Base-by-base conservation (phyloP, 176 grass and related monocot species). In the Bonia amplexicaulis region DNA sequence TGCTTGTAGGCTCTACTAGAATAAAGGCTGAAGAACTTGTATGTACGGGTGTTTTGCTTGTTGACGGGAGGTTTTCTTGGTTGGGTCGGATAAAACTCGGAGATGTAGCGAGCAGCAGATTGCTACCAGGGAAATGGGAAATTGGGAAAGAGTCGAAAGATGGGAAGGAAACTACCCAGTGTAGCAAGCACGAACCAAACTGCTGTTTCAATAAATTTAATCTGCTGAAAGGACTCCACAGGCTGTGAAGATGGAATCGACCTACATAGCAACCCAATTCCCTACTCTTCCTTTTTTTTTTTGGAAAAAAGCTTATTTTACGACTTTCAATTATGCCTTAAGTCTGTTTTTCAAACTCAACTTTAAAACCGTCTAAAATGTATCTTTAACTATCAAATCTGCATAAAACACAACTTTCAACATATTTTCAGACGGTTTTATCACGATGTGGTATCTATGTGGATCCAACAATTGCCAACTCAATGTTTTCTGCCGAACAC, bases 231-330 rank as follows among this genome's bases (percentile, higher is more conserved):
- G 27, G 69, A 84, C 85, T 87, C 76, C 89, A 64, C 81, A 8
- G 45, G 9, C 31, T 80, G 47, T 76, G 89, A 87, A 87, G 89
- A 69, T 61, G 89, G 85, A 80, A 87, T 87, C 85, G 35, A 9
- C 31, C 70, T 82, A 71, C 26, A 66, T n/a, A 79, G 31, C 49
- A 76, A 70, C 65, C 60, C 64, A 72, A 29, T 70, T 59, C 77
- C 72, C 83, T 79, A 81, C 23, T 33, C 31, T 29, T 1, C 3
- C 31, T 33, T 33, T 33, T 33, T 33, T 33, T 2, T 3, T n/a
- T n/a, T n/a, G n/a, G 2, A 3, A 33, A 33, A 33, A 33, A 33
- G 0, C 0, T 3, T 33, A 33, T 3, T 33, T 33, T 33, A 33
- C 31, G 0, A 33, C 2, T 2, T 33, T 33, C 31, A 33, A 33